Conservation (phyloP, 805 yeast genomes). For the Ogataea nitratoaversa region DNA sequence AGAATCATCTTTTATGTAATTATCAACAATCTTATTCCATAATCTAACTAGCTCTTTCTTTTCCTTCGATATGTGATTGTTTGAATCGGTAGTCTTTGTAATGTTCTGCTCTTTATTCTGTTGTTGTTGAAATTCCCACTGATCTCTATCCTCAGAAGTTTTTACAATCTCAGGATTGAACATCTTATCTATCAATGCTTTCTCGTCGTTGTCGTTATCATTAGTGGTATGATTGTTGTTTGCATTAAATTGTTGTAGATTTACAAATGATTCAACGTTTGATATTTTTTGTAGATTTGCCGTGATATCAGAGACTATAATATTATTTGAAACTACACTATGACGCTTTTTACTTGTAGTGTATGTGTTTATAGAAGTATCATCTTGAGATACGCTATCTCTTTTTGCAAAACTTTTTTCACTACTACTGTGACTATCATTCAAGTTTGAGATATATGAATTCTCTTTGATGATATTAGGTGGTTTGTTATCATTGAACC, state of each 20-base stretch:
- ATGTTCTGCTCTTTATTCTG: too few relatives aligned
- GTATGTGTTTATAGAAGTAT: too few relatives aligned
- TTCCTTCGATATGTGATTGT: too few relatives aligned
- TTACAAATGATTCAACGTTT: conserved; percentile 5
- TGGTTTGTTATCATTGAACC: background rate
- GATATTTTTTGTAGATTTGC: conserved; percentile 1
- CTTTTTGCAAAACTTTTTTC: conserved; percentile 1
- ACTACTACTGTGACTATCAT: background rate
- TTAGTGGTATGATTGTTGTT: background rate
- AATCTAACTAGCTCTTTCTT: too few relatives aligned
- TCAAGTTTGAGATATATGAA: too few relatives aligned
- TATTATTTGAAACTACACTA: background rate
- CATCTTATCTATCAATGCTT: background rate
- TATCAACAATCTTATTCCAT: conserved; percentile 31
- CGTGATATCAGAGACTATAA: background rate
- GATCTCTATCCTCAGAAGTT: too few relatives aligned
- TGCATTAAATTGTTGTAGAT: background rate
- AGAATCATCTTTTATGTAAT: conserved; percentile 40
- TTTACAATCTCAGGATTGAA: conserved; percentile 2
- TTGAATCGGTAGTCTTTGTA: too few relatives aligned
- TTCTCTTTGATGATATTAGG: background rate
- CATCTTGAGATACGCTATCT: conserved; percentile 2
- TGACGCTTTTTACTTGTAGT: conserved; percentile 1
- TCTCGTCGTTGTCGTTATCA: background rate
- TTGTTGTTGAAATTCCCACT: too few relatives aligned